Evolutionary conservation across 2,329 filamentous ascomycete genomes (phyloP).

Genomic region (Coniochaeta pulveracea): DNA sequence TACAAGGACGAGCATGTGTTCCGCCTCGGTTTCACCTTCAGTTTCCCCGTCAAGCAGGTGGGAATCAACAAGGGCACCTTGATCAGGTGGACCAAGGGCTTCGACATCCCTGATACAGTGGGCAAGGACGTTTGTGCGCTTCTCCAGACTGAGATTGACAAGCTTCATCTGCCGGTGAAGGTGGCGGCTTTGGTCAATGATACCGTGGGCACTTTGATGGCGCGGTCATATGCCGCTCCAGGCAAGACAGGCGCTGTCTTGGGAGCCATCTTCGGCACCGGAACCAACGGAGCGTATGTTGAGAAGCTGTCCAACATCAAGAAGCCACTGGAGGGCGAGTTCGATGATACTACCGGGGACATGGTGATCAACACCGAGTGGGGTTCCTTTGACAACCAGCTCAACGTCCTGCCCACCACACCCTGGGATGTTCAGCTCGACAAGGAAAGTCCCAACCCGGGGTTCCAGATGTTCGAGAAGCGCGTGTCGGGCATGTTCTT

Average conservation of each 20-base stretch:
- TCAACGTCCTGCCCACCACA: constrained; percentile 79
- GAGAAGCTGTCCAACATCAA: constrained; percentile 81
- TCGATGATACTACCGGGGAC: constrained; percentile 70
- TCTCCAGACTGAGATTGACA: constrained; percentile 82
- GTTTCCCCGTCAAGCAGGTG: constrained; percentile 87
- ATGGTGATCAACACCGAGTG: constrained; percentile 99
- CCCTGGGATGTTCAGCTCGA: constrained; percentile 74
- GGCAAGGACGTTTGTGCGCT: constrained; percentile 91
- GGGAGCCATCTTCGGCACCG: constrained; percentile 96
- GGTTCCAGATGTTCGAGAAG: constrained; percentile 98
- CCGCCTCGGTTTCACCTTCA: constrained; percentile 96
- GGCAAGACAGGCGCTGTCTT: constrained; percentile 78
- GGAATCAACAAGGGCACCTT: constrained; percentile 92
- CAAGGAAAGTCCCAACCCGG: constrained; percentile 73
- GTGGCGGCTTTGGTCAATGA: constrained; percentile 97
- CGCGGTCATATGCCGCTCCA: constrained; percentile 85
- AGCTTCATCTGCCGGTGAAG: constrained; percentile 73
- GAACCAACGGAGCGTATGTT: constrained; percentile 94
- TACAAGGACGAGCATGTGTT: constrained; percentile 69
- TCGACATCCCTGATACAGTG: constrained; percentile 88
- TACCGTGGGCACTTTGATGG: constrained; percentile 95
- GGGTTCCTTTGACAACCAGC: constrained; percentile 94
- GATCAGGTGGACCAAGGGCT: constrained; percentile 97
- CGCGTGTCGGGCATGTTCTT: constrained; percentile 97
- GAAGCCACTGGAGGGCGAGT: constrained; percentile 61